Evolutionary conservation across 1,284 basidiomycete genomes (phyloP), one percentile per base, ranked within the genome.

Genomic region (Ganoderma boninense): DNA sequence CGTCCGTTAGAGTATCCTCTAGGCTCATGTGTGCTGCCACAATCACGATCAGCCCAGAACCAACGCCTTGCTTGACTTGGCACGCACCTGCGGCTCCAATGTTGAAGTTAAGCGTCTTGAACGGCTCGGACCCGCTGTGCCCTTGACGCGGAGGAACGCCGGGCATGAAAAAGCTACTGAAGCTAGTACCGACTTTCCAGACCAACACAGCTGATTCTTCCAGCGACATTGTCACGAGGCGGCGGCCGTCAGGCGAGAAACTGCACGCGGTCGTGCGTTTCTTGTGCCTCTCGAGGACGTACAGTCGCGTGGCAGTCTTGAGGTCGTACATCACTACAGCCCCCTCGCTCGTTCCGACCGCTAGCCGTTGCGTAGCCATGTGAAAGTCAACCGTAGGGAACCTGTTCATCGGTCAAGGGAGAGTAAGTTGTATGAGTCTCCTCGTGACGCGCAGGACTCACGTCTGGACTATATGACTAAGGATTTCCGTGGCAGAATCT

Each of bases 261-360:
- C 91, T 93, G 72, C 94, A 92, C 0, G 94, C 95, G 0, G 93
- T 89, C 7, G 96, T 89, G 0, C 88, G 84, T 74, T 91, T 90
- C 76, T 90, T 91, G 83, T 98, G 97, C 0, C 95, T 93, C 77
- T 99, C 97, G 11, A 99, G 89, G 0, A 99, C 95, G 79, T 98
- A 99, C 8, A 99, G 85, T 14, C 97, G 89, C 2, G 95, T 98
- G 0, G 96, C 97, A 0, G 97, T 97, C 82, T 98, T 98, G 65
- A 99, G 87, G 78, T 99, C 98, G 80, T 98, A 99, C 90, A 99
- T 96, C 74, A 99, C 91, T 61, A 96, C 91, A 0, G 95, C 94
- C 0, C 97, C 96, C 81, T 99, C 98, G 73, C 90, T 91, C 0
- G 97, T 98, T 0, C 98, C 98, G 0, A 99, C 97, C 0, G 94